Evolutionary conservation across 345 rosid species (phyloP).

Genomic region (sweet orange (Citrus sinensis)): DVS_A1.0 CM039163.1:42508501-42509000

Average conservation of each 20-base stretch:
- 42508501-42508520: conserved; percentile 22
- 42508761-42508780: neutral
- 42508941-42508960: neutral
- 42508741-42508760: neutral
- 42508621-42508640: conserved; percentile 19
- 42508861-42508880: too few relatives aligned
- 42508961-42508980: neutral
- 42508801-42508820: neutral
- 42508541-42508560: conserved; percentile 56
- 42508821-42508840: neutral
- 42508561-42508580: conserved; percentile 69
- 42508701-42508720: conserved; percentile 43
- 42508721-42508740: neutral
- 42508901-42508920: neutral
- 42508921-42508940: neutral
- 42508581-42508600: conserved; percentile 80
- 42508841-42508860: neutral
- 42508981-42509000: neutral
- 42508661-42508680: neutral
- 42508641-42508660: too few relatives aligned
- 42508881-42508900: neutral
- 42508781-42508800: neutral
- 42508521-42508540: conserved; percentile 55
- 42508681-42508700: neutral
- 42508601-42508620: conserved; percentile 55